Base-by-base conservation (phyloP, 805 yeast species). In the Maudiozyma bulderi region DNA sequence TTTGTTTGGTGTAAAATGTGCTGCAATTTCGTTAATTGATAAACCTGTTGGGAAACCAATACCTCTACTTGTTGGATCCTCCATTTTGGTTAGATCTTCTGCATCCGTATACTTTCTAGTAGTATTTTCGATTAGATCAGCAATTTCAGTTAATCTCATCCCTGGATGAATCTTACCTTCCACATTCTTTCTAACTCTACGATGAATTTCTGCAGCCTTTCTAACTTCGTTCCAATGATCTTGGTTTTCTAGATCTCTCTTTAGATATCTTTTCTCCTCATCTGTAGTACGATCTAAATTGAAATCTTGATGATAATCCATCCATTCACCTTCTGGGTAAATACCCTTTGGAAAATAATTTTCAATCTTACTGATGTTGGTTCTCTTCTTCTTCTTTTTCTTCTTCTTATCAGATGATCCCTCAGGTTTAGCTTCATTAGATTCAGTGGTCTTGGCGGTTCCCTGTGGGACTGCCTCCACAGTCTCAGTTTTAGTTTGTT, bases 41-140 rank as follows among this genome's bases (percentile, higher is more conserved):
- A 93, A 76, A 51, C 99, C 99, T n/a, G 97, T 89, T 46, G 99
- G 99, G 76, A 93, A 93, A 6, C 98, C 99, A 59, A 90, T 80
- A 39, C 99, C 99, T 14, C 88, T 93, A 29, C 70, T 66, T 44
- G 64, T 62, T 14, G 67, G 67, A 43, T 58, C 54, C 4, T 58
- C 64, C 57, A 58, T 58, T 52, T 77, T 74, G 32, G 77, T 75
- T 41, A 80, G 74, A 58, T 81, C 84, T 33, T 67, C 64, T 46
- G 83, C 84, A 41, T 76, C 84, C 13, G 89, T 76, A 57, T 83
- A 80, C 5, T 81, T 77, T 57, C 98, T 76, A 7, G 86, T 84
- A 0, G 91, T 78, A 62, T 88, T 79, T 67, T 93, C 99, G 58
- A 93, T 84, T 51, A 82, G 73, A 62, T 93, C 88, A 10, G 96